Evolutionary conservation across 768 basidiomycete species (phyloP), one percentile per base, ranked within the genome.

Genomic region (Termitomyces sp.): DNA sequence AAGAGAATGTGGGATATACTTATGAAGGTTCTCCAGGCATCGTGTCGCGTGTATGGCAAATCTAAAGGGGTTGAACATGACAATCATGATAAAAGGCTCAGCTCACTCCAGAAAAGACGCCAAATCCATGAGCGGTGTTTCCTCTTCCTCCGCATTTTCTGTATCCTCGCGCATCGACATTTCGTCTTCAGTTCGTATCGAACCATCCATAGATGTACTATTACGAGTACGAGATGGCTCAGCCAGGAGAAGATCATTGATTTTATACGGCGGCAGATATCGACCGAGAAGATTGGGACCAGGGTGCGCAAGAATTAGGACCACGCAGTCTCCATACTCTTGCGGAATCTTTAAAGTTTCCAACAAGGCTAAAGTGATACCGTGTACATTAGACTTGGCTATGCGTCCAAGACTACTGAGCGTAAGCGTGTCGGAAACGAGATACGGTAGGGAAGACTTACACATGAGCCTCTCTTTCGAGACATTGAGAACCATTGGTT

Each of bases 21-120:
- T 81, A 66, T 90, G 87, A 62, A 87, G 73, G 51, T 78, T 75
- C 66, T 87, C 85, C 46, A 90, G 64, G 65, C 87, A 89, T 58
- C 82, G 82, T 2, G 88, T 86, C 2, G 87, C 84, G 62, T 89
- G 85, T 41, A 89, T 85, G 8, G 87, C 83, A 64, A 90, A 90
- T 66, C 86, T 88, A 59, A 17, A 45, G 63, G 57, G 40, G 54
- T 50, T 35, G 21, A 48, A 28, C 19, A 26, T 23, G 42, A 35
- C 30, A 44, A 15, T 43, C 12, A 9, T 35, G 19, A 41, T 15
- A 26, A 41, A n/a, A 45, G 38, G 11, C 30, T 33, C 23, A 14
- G 60, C 81, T 56, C 62, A 87, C 86, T 90, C 87, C 2, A 90
- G 74, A 68, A 89, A 90, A 0, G 85, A 81, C 14, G 86, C 86